Conservation (phyloP, 257 asterid genomes). For the Solanum lycopersicoides region DNA sequence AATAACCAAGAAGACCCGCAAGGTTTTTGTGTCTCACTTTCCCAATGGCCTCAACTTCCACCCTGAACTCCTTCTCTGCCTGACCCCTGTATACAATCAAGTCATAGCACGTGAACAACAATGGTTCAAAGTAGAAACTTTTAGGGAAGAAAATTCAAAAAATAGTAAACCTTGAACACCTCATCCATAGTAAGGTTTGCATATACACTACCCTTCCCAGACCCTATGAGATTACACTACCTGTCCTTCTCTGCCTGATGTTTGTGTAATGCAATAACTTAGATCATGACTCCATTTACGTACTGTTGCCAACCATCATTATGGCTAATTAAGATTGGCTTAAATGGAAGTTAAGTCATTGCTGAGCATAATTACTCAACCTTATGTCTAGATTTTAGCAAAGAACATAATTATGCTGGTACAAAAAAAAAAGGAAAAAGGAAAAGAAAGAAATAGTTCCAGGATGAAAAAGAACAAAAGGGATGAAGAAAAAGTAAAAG, state of each 20-base stretch:
- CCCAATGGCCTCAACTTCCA: constrained; percentile 98
- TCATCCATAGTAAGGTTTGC: background rate
- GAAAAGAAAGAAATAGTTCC: background rate
- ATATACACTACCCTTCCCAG: background rate
- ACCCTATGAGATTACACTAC: background rate
- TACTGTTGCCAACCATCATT: background rate
- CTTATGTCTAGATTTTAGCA: background rate
- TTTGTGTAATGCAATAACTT: background rate
- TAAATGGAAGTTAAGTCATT: background rate
- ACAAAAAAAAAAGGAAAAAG: background rate
- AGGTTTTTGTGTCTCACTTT: constrained; percentile 97
- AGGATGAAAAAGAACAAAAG: constrained; percentile 7
- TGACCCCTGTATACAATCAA: constrained; percentile 60
- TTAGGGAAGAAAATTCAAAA: background rate
- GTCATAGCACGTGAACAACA: background rate
- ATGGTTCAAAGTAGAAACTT: background rate
- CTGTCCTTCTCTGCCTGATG: background rate
- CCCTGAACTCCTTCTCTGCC: constrained; percentile 92
- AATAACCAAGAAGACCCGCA: constrained; percentile 80
- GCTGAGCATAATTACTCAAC: background rate
- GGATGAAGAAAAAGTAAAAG: background rate
- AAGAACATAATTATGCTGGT: background rate
- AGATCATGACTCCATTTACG: background rate
- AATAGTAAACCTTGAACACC: background rate
- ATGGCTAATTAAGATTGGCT: background rate